Conservation (phyloP, 2,329 filamentous ascomycete genomes). For the Diplodia scrobiculata region DNA sequence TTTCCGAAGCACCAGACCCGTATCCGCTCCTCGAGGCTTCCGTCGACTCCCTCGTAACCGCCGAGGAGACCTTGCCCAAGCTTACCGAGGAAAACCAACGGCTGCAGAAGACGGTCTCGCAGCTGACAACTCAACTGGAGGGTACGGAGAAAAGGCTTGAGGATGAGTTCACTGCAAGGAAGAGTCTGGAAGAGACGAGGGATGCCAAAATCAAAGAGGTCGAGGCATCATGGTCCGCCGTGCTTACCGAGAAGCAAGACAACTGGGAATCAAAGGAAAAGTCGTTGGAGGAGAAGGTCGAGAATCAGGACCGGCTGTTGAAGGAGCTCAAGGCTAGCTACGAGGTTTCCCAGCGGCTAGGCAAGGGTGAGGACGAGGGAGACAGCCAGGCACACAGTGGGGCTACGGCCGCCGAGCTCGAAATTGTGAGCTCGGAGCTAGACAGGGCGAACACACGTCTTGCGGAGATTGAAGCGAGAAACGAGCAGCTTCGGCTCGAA, state of each 20-base stretch:
- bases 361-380: conserved; percentile 67
- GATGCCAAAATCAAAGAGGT: conserved; percentile 85
- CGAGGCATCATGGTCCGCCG: conserved; percentile 84
- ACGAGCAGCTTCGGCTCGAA: conserved; percentile 88
- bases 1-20: conserved; percentile 94
- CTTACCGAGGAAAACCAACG: conserved; percentile 85
- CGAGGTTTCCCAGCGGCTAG: conserved; percentile 89
- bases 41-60: conserved; percentile 87
- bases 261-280: conserved; percentile 97
- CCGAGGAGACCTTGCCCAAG: conserved; percentile 89
- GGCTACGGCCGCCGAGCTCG: conserved; percentile 84
- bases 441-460: conserved; percentile 85
- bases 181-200: conserved; percentile 73
- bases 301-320: conserved; percentile 87
- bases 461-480: conserved; percentile 88
- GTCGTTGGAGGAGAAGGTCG: conserved; percentile 85
- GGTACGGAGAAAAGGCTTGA: conserved; percentile 80
- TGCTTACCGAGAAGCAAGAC: conserved; percentile 88
- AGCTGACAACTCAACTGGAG: conserved; percentile 78
- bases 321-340: conserved; percentile 97
- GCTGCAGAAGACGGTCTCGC: conserved; percentile 75
- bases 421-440: conserved; percentile 87
- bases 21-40: conserved; percentile 96
- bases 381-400: conserved; percentile 60
- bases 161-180: conserved; percentile 70